Conservation (phyloP, 352 stramenopile species). For the Phytophthora colocasiae region DNA sequence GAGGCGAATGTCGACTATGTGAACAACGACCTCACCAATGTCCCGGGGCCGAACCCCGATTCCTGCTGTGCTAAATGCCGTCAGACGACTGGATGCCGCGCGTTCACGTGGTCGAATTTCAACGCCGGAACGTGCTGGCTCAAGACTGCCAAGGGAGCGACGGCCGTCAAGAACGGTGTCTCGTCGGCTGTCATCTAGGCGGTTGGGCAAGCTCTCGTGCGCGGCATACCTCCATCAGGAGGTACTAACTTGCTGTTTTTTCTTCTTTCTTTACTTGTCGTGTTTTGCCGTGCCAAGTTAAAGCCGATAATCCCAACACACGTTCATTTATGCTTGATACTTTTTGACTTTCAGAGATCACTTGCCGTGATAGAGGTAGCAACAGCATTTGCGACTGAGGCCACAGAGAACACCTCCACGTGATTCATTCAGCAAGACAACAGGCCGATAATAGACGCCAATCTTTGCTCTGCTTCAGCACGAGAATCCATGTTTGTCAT, state of each 20-base stretch:
- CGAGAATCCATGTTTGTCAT: no score
- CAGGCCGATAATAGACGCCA: no score
- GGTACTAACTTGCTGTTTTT: background rate
- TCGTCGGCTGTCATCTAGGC: slow-evolving; percentile 36
- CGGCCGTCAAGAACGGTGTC: slow-evolving; percentile 25
- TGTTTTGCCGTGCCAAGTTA: slow-evolving; percentile 7
- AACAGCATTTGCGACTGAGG: no score
- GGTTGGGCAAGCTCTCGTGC: background rate
- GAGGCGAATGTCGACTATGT: slow-evolving; percentile 36
- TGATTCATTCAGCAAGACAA: no score
- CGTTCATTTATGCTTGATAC: no score
- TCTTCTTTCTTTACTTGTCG: background rate
- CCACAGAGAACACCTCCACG: no score
- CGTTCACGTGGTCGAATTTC: slow-evolving; percentile 38
- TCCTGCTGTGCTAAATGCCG: slow-evolving; percentile 42
- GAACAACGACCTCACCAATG: slow-evolving; percentile 42
- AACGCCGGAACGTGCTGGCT: slow-evolving; percentile 37
- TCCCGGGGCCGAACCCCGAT: slow-evolving; percentile 5
- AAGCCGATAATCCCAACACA: no score
- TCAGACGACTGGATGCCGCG: slow-evolving; percentile 20
- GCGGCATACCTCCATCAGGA: slow-evolving; percentile 5
- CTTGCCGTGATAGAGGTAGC: no score
- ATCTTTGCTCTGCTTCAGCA: no score
- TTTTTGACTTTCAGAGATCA: no score
- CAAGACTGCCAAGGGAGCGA: slow-evolving; percentile 34